phyloP scores from a whole-genome alignment of 768 basidiomycete genomes.

The Glaciozyma antarctica region DNA sequence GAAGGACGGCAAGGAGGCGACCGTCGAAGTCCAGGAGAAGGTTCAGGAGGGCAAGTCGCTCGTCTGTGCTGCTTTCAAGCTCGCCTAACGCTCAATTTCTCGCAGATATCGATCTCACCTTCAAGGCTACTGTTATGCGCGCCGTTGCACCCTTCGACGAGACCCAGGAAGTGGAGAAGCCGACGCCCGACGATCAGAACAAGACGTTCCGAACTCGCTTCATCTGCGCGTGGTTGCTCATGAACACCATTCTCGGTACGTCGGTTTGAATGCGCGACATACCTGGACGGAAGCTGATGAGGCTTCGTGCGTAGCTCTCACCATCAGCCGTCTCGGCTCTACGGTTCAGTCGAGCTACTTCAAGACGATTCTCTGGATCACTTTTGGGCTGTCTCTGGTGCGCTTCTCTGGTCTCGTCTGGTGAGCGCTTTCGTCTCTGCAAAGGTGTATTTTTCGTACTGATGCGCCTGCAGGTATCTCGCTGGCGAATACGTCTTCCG shows the following conservation, averaged over 20 bases:
- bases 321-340: constrained; percentile 14
- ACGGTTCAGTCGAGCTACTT: constrained; percentile 18
- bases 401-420: constrained; percentile 5
- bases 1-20: constrained; percentile 57
- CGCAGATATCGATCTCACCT: constrained; percentile 75
- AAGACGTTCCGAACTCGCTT: constrained; percentile 86
- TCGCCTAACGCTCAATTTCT: constrained; percentile 10
- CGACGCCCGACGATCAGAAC: constrained; percentile 79
- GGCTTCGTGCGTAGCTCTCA: constrained; percentile 8
- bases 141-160: constrained; percentile 65
- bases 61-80: background rate
- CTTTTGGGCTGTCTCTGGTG: constrained; percentile 8
- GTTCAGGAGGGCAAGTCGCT: constrained; percentile 47
- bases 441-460: too few relatives aligned
- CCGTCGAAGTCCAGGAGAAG: constrained; percentile 75
- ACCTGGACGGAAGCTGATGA: background rate
- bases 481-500: too few relatives aligned
- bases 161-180: constrained; percentile 62
- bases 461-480: too few relatives aligned
- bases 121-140: constrained; percentile 78
- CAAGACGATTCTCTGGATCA: constrained; percentile 26
- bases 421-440: background rate
- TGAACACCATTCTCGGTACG: constrained; percentile 47
- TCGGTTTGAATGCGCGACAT: background rate
- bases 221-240: constrained; percentile 69